Conservation (phyloP, 148 eudicot species). For the Silene conica region DNA sequence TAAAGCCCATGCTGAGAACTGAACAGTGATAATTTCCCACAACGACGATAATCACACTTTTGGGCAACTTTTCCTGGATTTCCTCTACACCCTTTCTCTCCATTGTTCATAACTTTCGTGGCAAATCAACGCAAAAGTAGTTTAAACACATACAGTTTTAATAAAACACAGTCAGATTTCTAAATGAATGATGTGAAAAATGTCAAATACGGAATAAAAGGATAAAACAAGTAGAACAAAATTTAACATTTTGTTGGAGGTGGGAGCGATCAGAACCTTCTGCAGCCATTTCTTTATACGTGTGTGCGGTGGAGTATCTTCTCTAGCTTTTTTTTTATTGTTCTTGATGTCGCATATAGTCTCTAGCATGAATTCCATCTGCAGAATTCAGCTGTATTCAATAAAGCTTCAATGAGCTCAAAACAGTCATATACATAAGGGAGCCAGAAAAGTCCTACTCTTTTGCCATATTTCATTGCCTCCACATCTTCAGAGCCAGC, state of each 20-base stretch:
- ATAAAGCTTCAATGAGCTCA: conserved; percentile 12
- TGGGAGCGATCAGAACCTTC: conserved; percentile 42
- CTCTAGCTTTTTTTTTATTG: conserved; percentile 74
- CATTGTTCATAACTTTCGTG: background rate
- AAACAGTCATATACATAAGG: conserved; percentile 2
- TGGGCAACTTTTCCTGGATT: background rate
- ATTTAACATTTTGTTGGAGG: background rate
- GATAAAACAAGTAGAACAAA: background rate
- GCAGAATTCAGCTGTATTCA: conserved; percentile 20
- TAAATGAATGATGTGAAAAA: background rate
- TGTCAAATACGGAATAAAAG: background rate
- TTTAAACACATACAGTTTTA: background rate
- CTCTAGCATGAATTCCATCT: conserved; percentile 99
- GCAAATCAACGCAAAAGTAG: background rate
- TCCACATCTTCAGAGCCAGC: conserved; percentile 44
- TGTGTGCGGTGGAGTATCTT: conserved; percentile 65
- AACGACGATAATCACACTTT: background rate
- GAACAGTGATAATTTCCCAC: background rate
- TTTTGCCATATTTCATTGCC: conserved; percentile 46
- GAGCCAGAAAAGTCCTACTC: conserved; percentile 42
- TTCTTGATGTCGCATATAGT: conserved; percentile 93
- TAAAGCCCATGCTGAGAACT: background rate
- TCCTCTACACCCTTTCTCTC: background rate
- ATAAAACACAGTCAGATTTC: too few relatives aligned
- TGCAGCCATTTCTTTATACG: conserved; percentile 93